These are phyloP conservation scores for Scutellaria galericulata DNA, from an alignment of 257 asterid genomes.

Conservation along the genomic window DNA sequence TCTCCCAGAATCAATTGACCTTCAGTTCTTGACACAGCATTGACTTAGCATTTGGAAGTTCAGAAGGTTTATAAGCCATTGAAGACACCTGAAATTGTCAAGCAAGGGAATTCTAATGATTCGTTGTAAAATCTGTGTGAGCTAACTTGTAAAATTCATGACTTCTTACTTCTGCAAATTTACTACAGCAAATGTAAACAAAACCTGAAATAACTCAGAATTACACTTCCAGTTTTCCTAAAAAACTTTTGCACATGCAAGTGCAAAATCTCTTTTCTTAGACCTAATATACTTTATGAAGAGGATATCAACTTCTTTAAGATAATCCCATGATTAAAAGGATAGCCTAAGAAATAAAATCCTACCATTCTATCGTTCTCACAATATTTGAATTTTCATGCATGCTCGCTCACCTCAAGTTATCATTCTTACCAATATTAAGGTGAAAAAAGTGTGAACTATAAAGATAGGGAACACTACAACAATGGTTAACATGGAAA, in stretches of 20 bases:
- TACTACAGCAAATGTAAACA: background rate
- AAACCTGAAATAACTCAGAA: slow-evolving; percentile 21
- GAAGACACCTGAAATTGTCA: slow-evolving; percentile 10
- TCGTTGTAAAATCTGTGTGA: slow-evolving; percentile 9
- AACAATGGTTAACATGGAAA: background rate
- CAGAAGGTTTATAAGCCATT: slow-evolving; percentile 11
- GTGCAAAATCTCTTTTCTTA: slow-evolving; percentile 1
- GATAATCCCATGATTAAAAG: background rate
- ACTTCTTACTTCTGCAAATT: background rate
- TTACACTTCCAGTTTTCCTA: background rate
- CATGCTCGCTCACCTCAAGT: background rate
- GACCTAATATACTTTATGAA: background rate
- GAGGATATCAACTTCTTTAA: slow-evolving; percentile 1
- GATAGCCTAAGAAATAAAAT: background rate
- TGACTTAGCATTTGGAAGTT: slow-evolving; percentile 24
- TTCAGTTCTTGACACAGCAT: background rate
- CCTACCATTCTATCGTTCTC: background rate
- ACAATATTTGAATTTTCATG: background rate
- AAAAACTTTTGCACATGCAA: background rate
- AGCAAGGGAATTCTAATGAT: background rate
- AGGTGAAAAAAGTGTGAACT: background rate
- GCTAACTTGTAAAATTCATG: background rate
- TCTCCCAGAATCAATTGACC: slow-evolving; percentile 14
- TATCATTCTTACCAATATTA: background rate
- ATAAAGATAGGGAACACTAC: background rate